Percentiles rank a stretch among this genome's conserved stretches.
These are phyloP conservation scores for Boletellus ananas DNA, from an alignment of 768 basidiomycete genomes.

Conservation along the genomic window DNA sequence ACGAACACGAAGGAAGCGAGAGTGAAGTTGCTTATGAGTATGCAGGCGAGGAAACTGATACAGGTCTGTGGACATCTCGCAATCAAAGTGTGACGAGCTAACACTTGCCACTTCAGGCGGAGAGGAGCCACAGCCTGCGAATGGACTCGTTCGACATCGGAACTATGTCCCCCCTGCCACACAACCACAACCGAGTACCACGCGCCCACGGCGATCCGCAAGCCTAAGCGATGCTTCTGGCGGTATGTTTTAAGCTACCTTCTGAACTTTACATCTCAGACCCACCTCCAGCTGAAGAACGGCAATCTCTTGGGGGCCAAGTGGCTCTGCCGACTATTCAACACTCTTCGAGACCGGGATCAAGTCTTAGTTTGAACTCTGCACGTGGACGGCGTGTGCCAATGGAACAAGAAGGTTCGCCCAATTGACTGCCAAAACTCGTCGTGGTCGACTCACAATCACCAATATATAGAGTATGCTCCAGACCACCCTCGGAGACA, in stretches of 20 bases:
- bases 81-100: conserved; percentile 13
- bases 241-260: conserved; percentile 22
- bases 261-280: conserved; percentile 26
- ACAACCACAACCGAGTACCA: conserved; percentile 43
- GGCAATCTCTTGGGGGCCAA: conserved; percentile 20
- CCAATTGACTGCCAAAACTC: conserved; percentile 9
- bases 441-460: conserved; percentile 7
- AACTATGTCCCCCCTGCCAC: conserved; percentile 23
- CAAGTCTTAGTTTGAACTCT: conserved; percentile 40
- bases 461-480: conserved; percentile 22
- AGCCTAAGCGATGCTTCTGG: conserved; percentile 64
- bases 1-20: conserved; percentile 42
- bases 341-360: conserved; percentile 38
- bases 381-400: conserved; percentile 39
- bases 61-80: conserved; percentile 27
- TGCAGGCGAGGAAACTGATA: conserved; percentile 38
- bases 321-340: conserved; percentile 14
- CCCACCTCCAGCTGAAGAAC: conserved; percentile 26
- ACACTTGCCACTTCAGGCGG: conserved; percentile 26
- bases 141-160: conserved; percentile 26
- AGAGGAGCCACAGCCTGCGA: conserved; percentile 26
- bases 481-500: conserved; percentile 23
- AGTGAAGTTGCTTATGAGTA: conserved; percentile 34
- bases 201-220: conserved; percentile 70
- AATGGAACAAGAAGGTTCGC: conserved; percentile 43